Evolutionary conservation across 495 filamentous ascomycete species (phyloP), one percentile per base, ranked within the genome.

Genomic region (Neurospora sp.): DNA sequence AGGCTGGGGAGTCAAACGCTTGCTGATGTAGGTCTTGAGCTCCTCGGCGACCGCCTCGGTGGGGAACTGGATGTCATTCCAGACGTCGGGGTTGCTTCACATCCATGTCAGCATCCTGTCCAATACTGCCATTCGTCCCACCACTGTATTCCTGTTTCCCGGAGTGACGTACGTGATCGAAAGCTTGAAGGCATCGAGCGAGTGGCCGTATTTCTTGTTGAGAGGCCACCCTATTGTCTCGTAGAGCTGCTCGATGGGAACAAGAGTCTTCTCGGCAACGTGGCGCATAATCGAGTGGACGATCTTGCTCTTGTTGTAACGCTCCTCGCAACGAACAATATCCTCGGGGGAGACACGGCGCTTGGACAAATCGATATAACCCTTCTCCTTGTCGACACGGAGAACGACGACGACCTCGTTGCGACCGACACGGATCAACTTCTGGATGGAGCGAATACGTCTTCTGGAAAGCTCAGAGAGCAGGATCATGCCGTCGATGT

Each of bases 291-390:
- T 98, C 4, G 92, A 95, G 84, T 98, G 95, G 70, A 98, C 96
- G 85, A 97, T 94, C 86, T 99, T 99, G 86, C 92, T 93, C 89
- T 99, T 99, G 88, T 99, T 99, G 86, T 97, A 99, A 44, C 96
- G 89, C 84, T 99, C 96, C 80, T 99, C 96, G 82, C 96, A 98
- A 85, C 97, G 97, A 71, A 97, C 85, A 61, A 98, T 95, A 86
- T 99, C 96, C 81, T 99, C 96, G 41, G 96, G 92, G 4, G 94
- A 97, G 40, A 99, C 96, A 83, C 96, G 90, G 75, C 96, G 94
- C 87, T 99, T 99, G 38, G 93, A 97, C 75, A 99, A 87, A 91
- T 99, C 96, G 83, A 99, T 99, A 80, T 99, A 99, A 76, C 94
- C 94, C 84, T 99, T 99, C 85, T 99, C 96, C 84, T 98, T 98